phyloP scores from a whole-genome alignment of 305 asterid genomes.

The Vinca major region DNA sequence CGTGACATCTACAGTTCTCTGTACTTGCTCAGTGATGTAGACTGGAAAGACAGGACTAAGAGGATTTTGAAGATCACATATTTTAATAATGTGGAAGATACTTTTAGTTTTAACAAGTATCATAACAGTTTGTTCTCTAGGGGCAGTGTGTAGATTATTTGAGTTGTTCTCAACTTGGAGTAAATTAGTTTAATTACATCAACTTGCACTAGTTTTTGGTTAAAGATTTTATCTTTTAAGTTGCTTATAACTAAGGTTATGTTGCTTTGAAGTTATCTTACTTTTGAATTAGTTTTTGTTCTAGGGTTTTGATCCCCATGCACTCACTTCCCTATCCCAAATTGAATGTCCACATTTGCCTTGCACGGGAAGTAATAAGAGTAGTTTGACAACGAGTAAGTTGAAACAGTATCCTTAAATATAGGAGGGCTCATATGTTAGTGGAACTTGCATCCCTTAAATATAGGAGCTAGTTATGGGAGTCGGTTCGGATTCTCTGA shows the following conservation, averaged over 20 bases:
- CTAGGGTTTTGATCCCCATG: too few relatives aligned
- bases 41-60: not conserved
- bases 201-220: not conserved
- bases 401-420: too few relatives aligned
- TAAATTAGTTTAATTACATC: not conserved
- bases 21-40: not conserved
- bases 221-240: not conserved
- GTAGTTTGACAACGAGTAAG: too few relatives aligned
- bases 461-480: too few relatives aligned
- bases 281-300: too few relatives aligned
- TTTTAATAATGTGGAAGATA: not conserved
- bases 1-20: not conserved
- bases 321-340: too few relatives aligned
- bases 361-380: too few relatives aligned
- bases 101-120: not conserved
- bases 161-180: not conserved
- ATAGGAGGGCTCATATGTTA: too few relatives aligned
- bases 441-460: too few relatives aligned
- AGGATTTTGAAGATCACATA: not conserved
- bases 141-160: not conserved
- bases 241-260: not conserved
- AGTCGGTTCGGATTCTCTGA: too few relatives aligned
- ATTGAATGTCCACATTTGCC: too few relatives aligned
- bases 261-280: not conserved
- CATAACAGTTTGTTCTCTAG: not conserved